These are phyloP conservation scores for Xylaria sp. DNA, from an alignment of 2,329 filamentous ascomycete species.

Conservation along the genomic window DNA sequence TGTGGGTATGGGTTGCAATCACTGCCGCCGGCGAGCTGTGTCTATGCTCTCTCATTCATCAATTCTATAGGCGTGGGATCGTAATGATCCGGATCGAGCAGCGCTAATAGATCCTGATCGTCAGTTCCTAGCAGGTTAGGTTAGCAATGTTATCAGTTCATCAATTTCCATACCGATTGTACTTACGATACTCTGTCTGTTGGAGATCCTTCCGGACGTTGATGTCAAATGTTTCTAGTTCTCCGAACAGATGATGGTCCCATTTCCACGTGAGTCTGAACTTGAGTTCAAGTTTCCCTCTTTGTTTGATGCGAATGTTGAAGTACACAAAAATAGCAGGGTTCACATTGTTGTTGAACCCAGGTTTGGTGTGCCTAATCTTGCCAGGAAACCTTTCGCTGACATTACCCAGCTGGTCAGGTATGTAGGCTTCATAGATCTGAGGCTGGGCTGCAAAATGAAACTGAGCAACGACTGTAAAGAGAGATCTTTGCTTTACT, in stretches of 20 bases:
- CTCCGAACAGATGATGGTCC: conserved; percentile 1
- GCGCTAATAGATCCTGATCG: conserved; percentile 9
- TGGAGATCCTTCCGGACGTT: not conserved
- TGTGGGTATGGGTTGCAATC: not conserved
- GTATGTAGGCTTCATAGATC: conserved; percentile 4
- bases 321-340: conserved; percentile 22
- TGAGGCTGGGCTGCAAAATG: not conserved
- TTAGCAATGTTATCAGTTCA: not conserved
- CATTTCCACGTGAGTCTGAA: conserved; percentile 20
- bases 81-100: conserved; percentile 2
- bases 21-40: not conserved
- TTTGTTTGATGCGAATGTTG: not conserved
- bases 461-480: conserved; percentile 16
- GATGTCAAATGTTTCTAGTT: not conserved
- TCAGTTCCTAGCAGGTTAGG: conserved; percentile 5
- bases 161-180: not conserved
- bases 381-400: conserved; percentile 5
- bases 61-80: conserved; percentile 10
- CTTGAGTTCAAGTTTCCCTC: conserved; percentile 1
- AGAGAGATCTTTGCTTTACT: not conserved
- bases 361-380: not conserved
- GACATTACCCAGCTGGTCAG: not conserved
- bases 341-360: conserved; percentile 2
- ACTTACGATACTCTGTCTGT: conserved; percentile 20
- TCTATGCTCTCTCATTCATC: conserved; percentile 10